These are phyloP conservation scores for Penicillium digitatum DNA, from an alignment of 2,329 filamentous ascomycete species.

Conservation along the genomic window DNA sequence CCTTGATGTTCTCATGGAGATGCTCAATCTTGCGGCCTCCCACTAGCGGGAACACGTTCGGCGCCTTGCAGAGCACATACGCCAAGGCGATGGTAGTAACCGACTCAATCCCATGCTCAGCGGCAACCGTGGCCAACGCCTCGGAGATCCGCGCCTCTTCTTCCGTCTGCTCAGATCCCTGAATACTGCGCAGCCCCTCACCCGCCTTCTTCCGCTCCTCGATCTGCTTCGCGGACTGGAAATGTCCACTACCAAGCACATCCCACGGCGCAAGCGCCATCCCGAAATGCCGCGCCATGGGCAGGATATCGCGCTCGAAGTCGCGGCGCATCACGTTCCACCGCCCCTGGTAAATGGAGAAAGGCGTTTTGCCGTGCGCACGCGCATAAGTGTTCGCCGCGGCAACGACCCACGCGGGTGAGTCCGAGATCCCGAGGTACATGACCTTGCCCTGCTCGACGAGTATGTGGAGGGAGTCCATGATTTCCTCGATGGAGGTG, in stretches of 20 bases:
- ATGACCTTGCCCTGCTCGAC: constrained; percentile 41
- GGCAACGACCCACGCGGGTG: constrained; percentile 41
- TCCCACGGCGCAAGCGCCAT: constrained; percentile 58
- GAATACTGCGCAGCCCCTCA: constrained; percentile 39
- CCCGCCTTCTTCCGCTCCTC: constrained; percentile 44
- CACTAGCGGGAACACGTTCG: constrained; percentile 70
- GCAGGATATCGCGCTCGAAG: constrained; percentile 43
- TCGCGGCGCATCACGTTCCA: constrained; percentile 41
- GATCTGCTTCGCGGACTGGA: constrained; percentile 48
- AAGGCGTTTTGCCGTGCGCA: constrained; percentile 39
- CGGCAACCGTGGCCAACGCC: constrained; percentile 59
- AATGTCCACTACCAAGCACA: constrained; percentile 52
- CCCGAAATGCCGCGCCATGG: constrained; percentile 40
- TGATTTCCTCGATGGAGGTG: constrained; percentile 31
- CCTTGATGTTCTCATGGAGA: constrained; percentile 42
- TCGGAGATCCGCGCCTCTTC: constrained; percentile 52
- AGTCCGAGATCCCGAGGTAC: constrained; percentile 42
- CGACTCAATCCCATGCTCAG: constrained; percentile 51
- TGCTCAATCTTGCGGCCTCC: constrained; percentile 68
- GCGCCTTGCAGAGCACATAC: constrained; percentile 69
- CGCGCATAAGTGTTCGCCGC: constrained; percentile 42
- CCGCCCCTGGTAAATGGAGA: constrained; percentile 40
- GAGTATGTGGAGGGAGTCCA: constrained; percentile 34
- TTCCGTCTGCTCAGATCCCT: constrained; percentile 40
- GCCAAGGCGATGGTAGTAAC: constrained; percentile 65